Evolutionary conservation across 768 basidiomycete genomes (phyloP).

Genomic region (Lactarius quietus): DNA sequence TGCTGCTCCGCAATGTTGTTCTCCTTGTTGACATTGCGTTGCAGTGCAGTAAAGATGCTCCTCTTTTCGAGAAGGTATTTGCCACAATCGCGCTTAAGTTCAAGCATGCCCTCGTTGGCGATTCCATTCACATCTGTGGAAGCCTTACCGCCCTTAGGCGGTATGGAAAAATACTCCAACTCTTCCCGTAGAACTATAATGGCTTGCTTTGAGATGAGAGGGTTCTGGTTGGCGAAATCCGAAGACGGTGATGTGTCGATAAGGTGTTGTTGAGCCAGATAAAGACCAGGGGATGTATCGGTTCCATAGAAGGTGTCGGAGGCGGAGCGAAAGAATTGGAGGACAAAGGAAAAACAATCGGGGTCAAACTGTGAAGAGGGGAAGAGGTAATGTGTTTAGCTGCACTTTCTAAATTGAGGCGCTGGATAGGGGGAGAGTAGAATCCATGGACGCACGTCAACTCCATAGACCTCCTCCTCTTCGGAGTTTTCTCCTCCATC

Average conservation of each 20-base stretch:
- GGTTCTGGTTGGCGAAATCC: conserved; percentile 72
- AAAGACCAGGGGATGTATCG: conserved; percentile 63
- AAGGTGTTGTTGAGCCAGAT: conserved; percentile 75
- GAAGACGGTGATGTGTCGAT: conserved; percentile 58
- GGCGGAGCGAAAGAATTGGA: conserved; percentile 86
- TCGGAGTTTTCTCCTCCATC: conserved; percentile 74
- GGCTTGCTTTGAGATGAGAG: conserved; percentile 91
- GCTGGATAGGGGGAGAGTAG: conserved; percentile 17
- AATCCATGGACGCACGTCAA: conserved; percentile 70
- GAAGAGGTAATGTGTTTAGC: conserved; percentile 22
- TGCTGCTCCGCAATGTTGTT: conserved; percentile 99
- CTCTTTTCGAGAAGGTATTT: conserved; percentile 82
- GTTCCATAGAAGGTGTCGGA: conserved; percentile 93
- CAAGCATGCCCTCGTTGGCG: conserved; percentile 72
- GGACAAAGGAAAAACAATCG: conserved; percentile 90
- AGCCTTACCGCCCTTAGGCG: conserved; percentile 61
- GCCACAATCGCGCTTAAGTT: conserved; percentile 84
- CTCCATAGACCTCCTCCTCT: conserved; percentile 89
- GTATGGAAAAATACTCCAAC: conserved; percentile 97
- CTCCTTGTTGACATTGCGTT: conserved; percentile 98
- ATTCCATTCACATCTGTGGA: conserved; percentile 73
- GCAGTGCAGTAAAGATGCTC: conserved; percentile 95
- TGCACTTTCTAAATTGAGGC: conserved; percentile 15
- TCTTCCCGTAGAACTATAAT: conserved; percentile 98
- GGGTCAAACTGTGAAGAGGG: conserved; percentile 78